Conservation (phyloP, 2,329 filamentous ascomycete species). For the Talaromyces amestolkiae region DNA sequence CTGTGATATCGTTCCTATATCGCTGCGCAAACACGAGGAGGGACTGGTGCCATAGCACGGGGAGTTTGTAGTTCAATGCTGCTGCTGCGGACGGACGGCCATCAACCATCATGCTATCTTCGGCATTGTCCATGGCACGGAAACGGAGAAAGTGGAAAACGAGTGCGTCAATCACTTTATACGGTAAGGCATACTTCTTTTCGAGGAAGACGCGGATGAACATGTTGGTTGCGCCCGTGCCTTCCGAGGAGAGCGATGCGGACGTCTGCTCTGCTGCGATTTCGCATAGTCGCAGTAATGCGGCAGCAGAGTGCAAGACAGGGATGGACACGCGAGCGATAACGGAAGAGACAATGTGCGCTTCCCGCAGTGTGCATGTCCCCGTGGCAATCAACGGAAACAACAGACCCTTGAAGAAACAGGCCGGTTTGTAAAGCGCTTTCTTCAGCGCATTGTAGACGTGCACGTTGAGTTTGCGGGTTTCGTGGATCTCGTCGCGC, state of each 20-base stretch:
- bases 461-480: constrained; percentile 92
- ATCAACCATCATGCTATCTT: constrained; percentile 53
- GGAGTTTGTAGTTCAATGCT: constrained; percentile 64
- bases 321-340: constrained; percentile 82
- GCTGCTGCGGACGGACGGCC: constrained; percentile 37
- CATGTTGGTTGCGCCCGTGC: constrained; percentile 87
- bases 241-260: constrained; percentile 66
- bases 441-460: constrained; percentile 94
- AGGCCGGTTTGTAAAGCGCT: constrained; percentile 85
- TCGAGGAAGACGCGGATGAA: constrained; percentile 91
- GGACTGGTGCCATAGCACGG: constrained; percentile 95
- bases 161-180: constrained; percentile 87
- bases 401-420: constrained; percentile 94
- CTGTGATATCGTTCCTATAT: constrained; percentile 93
- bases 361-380: constrained; percentile 88
- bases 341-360: constrained; percentile 84
- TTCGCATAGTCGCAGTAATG: constrained; percentile 87
- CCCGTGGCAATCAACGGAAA: constrained; percentile 84
- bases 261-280: constrained; percentile 88
- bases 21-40: constrained; percentile 88
- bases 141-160: constrained; percentile 97
- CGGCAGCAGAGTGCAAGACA: constrained; percentile 87
- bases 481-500: constrained; percentile 91
- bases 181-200: constrained; percentile 95
- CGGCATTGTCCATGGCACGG: constrained; percentile 60